Evolutionary conservation across 495 filamentous ascomycete species (phyloP).

Genomic region (Penicillium mononematosum): DNA sequence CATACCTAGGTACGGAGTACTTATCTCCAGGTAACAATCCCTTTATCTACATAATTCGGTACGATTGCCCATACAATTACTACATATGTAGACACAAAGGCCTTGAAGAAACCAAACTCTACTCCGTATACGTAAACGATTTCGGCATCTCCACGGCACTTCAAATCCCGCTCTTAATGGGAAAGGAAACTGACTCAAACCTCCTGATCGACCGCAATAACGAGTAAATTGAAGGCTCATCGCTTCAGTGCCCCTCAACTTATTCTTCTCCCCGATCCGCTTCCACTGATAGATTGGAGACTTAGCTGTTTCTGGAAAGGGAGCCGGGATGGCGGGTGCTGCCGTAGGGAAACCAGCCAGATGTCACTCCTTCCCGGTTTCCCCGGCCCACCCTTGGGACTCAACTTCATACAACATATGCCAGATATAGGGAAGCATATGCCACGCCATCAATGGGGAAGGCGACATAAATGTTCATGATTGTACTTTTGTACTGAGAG

Average conservation of each 20-base stretch:
- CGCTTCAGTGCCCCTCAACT: neutral
- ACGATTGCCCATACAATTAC: neutral
- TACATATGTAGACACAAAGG: no score
- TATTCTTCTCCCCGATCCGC: neutral
- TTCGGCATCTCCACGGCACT: neutral
- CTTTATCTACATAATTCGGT: neutral
- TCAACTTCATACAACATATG: no score
- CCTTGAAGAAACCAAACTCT: neutral
- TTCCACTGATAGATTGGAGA: conserved; percentile 8
- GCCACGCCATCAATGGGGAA: neutral
- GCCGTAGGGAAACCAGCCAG: conserved; percentile 13
- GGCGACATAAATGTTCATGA: neutral
- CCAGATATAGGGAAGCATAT: no score
- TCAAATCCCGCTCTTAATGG: conserved; percentile 7
- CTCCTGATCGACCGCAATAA: conserved; percentile 11
- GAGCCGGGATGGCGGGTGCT: conserved; percentile 22
- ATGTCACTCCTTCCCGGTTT: conserved; percentile 1
- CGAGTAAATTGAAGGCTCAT: neutral
- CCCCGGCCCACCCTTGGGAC: neutral
- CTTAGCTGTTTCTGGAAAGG: conserved; percentile 19
- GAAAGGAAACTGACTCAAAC: neutral
- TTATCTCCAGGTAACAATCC: neutral
- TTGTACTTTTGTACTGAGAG: neutral
- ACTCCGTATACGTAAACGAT: neutral
- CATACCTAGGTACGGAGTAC: neutral